Evolutionary conservation across 1,284 basidiomycete genomes (phyloP).

Genomic region (Tylopilus orsonianus): DNA sequence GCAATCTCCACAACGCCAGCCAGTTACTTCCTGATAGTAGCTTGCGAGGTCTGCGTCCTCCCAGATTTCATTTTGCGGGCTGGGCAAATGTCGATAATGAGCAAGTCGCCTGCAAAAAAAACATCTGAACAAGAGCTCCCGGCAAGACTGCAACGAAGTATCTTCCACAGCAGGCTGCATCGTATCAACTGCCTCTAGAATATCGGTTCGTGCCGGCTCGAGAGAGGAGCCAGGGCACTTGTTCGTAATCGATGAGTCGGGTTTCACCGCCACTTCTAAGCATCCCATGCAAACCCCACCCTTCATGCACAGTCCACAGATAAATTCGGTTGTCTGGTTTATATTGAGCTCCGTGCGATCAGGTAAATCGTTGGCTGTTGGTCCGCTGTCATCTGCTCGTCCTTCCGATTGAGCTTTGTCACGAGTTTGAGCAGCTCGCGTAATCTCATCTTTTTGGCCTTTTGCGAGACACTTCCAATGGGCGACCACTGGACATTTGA

Average conservation of each 20-base stretch:
- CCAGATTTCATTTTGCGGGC: constrained; percentile 41
- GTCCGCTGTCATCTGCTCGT: constrained; percentile 19
- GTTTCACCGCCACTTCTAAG: constrained; percentile 53
- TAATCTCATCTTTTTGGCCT: constrained; percentile 70
- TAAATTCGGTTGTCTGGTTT: constrained; percentile 72
- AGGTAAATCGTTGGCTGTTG: constrained; percentile 25
- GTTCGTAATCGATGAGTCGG: constrained; percentile 36
- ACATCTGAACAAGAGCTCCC: constrained; percentile 75
- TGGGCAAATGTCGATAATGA: constrained; percentile 74
- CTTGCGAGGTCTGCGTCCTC: constrained; percentile 51
- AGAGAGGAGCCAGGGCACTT: constrained; percentile 18
- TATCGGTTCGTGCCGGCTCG: constrained; percentile 13
- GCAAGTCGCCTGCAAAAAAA: constrained; percentile 75
- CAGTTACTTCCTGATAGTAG: constrained; percentile 60
- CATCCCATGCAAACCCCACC: constrained; percentile 80
- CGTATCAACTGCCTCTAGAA: constrained; percentile 35
- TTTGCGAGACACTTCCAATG: constrained; percentile 80
- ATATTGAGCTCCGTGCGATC: constrained; percentile 42
- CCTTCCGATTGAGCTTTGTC: constrained; percentile 45
- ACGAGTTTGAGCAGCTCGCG: constrained; percentile 57
- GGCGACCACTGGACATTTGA: constrained; percentile 72
- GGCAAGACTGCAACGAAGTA: constrained; percentile 22
- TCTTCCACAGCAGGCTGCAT: constrained; percentile 15
- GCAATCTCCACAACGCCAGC: constrained; percentile 84
- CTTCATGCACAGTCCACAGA: constrained; percentile 75